These are phyloP conservation scores for Rhizopus stolonifer DNA, from an alignment of 371 early-diverging fungal species.

Conservation along the genomic window DNA sequence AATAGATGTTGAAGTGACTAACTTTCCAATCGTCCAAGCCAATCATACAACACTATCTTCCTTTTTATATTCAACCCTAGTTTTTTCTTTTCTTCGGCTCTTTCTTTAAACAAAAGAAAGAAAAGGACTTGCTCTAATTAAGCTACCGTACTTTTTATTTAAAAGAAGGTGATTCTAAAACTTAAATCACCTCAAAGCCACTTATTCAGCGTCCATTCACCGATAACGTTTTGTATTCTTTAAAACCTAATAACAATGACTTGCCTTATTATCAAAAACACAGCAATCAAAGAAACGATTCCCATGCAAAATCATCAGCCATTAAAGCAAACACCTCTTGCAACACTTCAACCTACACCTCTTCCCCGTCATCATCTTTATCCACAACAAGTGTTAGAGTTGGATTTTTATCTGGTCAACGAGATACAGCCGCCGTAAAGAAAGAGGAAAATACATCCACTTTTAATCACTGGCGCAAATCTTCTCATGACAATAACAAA, in stretches of 20 bases:
- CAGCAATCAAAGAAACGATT: not conserved
- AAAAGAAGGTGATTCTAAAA: not conserved
- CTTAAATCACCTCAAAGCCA: not conserved
- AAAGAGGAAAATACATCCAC: not conserved
- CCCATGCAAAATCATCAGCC: not conserved
- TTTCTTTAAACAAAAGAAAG: not conserved
- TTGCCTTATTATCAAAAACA: not conserved
- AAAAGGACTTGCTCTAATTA: not conserved
- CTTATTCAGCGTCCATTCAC: not conserved
- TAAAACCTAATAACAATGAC: not conserved
- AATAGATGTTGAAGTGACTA: not conserved
- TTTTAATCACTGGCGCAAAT: not conserved
- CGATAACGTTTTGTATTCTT: not conserved
- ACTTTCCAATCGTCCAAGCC: not conserved
- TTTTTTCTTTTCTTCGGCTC: not conserved
- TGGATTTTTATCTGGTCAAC: constrained; percentile 1
- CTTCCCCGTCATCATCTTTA: not conserved
- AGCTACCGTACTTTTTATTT: not conserved
- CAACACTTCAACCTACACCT: not conserved
- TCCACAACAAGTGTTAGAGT: not conserved
- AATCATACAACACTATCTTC: not conserved
- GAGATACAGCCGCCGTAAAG: not conserved
- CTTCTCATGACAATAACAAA: not conserved
- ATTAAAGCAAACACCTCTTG: not conserved
- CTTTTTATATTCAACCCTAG: not conserved